Conservation (phyloP, 257 asterid species). For the Solanum dulcamara region DNA sequence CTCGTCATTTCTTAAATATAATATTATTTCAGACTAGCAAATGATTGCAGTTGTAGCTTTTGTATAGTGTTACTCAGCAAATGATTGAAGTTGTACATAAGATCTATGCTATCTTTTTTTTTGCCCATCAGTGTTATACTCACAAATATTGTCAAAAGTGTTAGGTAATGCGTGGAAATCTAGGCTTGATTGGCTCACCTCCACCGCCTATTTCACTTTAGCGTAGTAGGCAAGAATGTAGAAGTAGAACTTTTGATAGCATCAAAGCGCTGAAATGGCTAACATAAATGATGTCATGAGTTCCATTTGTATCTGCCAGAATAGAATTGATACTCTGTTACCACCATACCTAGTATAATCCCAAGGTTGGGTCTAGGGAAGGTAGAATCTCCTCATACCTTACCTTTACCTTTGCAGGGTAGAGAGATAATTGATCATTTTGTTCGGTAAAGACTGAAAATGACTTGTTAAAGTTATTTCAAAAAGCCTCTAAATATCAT, state of each 20-base stretch:
- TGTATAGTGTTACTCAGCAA: neutral
- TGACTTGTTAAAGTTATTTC: neutral
- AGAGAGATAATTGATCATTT: neutral
- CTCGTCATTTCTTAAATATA: neutral
- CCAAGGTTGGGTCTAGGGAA: neutral
- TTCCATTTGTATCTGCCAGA: neutral
- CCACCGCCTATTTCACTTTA: neutral
- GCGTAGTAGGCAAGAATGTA: neutral
- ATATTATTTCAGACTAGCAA: neutral
- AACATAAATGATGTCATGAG: neutral
- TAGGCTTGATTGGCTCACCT: neutral
- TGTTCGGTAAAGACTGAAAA: neutral
- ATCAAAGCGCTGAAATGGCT: neutral
- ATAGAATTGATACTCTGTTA: neutral
- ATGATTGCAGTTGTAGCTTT: neutral
- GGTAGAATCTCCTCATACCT: fast-evolving
- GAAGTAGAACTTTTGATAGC: neutral
- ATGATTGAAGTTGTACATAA: neutral
- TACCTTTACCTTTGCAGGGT: neutral
- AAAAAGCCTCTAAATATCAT: neutral
- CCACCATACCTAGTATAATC: neutral
- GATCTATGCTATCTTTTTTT: neutral
- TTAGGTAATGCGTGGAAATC: neutral
- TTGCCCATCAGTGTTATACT: neutral
- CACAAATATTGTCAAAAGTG: neutral